Percentiles rank a stretch among this genome's conserved stretches.
phyloP scores from a whole-genome alignment of 768 basidiomycete species.

The Naganishia antarctica region DNA sequence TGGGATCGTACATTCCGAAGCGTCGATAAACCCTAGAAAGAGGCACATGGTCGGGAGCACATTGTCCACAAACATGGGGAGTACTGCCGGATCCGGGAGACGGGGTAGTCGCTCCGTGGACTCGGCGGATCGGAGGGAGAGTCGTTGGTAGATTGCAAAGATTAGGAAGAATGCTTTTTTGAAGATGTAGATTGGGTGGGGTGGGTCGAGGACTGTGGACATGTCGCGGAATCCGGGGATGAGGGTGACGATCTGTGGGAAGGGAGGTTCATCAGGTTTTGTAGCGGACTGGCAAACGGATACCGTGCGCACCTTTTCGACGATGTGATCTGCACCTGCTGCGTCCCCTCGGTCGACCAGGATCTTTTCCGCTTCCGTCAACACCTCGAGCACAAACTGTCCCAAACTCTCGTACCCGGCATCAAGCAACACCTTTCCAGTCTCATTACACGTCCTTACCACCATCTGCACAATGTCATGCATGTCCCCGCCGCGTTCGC shows the following conservation, averaged over 20 bases:
- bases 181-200: conserved; percentile 74
- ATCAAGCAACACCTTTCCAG: conserved; percentile 61
- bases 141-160: conserved; percentile 64
- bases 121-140: conserved; percentile 60
- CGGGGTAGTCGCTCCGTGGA: conserved; percentile 46
- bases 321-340: conserved; percentile 57
- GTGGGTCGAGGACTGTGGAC: conserved; percentile 53
- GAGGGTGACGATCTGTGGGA: conserved; percentile 62
- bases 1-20: conserved; percentile 4
- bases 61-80: conserved; percentile 65
- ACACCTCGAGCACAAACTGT: conserved; percentile 64
- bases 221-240: conserved; percentile 81
- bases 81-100: conserved; percentile 50
- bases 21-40: conserved; percentile 63
- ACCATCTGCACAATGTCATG: conserved; percentile 70
- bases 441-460: conserved; percentile 62
- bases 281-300: conserved; percentile 7
- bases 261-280: background rate
- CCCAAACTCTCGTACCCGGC: conserved; percentile 68
- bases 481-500: conserved; percentile 69
- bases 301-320: conserved; percentile 60
- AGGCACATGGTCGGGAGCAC: conserved; percentile 76
- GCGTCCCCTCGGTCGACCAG: conserved; percentile 43
- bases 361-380: conserved; percentile 57
- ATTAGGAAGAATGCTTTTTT: conserved; percentile 83